Conservation (phyloP, 805 yeast species). For the Candida wancherniae region DNA sequence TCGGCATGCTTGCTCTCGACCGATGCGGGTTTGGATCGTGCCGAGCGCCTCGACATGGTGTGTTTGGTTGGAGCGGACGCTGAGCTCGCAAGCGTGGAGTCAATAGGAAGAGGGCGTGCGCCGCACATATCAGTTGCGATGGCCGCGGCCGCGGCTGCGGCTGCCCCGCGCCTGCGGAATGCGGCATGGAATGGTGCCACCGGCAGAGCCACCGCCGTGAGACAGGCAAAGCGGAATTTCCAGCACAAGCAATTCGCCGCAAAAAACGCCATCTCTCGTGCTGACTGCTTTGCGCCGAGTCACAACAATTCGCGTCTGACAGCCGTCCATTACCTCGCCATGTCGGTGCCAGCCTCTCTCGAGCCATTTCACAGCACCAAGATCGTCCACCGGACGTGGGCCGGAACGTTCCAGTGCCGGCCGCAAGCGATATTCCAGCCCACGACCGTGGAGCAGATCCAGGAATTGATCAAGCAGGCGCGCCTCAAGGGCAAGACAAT, state of each 20-base stretch:
- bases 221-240: too few species aligned
- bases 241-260: too few species aligned
- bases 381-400: slow-evolving; percentile 72
- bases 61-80: not conserved
- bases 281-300: too few species aligned
- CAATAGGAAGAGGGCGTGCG: slow-evolving; percentile 6
- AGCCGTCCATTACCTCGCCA: slow-evolving; percentile 2
- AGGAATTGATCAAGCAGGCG: slow-evolving; percentile 63
- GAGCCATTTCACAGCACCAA: slow-evolving; percentile 36
- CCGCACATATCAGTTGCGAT: slow-evolving; percentile 3
- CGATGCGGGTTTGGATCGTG: slow-evolving; percentile 10
- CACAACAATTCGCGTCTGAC: too few species aligned
- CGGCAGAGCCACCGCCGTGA: too few species aligned
- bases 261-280: too few species aligned
- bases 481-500: slow-evolving; percentile 54
- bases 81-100: too few species aligned
- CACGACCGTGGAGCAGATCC: slow-evolving; percentile 58
- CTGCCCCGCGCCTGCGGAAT: not conserved
- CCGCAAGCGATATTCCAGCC: slow-evolving; percentile 86
- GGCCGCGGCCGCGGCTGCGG: not conserved
- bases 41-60: slow-evolving; percentile 17
- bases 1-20: slow-evolving; percentile 7
- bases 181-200: too few species aligned
- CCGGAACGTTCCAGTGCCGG: slow-evolving; percentile 73
- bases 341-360: slow-evolving; percentile 32